phyloP scores from a whole-genome alignment of 352 stramenopile species.

The Phytophthora cajani region DNA sequence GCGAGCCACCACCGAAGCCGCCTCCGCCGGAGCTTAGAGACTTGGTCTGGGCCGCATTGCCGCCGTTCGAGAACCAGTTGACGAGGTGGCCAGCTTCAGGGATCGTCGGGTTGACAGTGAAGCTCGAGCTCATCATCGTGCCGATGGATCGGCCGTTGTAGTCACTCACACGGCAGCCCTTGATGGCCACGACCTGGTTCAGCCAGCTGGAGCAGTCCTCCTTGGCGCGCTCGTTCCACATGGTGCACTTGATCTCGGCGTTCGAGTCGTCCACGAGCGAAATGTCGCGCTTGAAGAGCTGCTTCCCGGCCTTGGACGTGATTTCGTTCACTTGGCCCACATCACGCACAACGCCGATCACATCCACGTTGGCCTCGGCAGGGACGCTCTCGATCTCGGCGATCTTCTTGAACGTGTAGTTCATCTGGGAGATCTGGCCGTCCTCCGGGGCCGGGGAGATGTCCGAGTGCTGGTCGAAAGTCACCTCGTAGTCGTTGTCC shows the following conservation, averaged over 20 bases:
- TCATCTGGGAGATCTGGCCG: constrained; percentile 88
- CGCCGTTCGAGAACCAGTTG: constrained; percentile 86
- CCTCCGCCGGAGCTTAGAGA: constrained; percentile 76
- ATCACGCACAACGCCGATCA: constrained; percentile 96
- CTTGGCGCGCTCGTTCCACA: constrained; percentile 95
- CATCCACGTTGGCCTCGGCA: constrained; percentile 91
- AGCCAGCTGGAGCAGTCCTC: constrained; percentile 85
- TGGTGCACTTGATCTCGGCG: constrained; percentile 95
- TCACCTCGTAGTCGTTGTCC: constrained; percentile 98
- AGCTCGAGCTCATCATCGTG: constrained; percentile 80
- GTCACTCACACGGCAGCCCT: constrained; percentile 94
- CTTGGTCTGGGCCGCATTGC: constrained; percentile 72
- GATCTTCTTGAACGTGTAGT: constrained; percentile 96
- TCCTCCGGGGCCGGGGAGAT: constrained; percentile 93
- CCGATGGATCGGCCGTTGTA: constrained; percentile 94
- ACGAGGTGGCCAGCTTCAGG: constrained; percentile 85
- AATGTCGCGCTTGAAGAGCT: constrained; percentile 97
- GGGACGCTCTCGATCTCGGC: constrained; percentile 90
- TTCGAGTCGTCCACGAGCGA: constrained; percentile 96
- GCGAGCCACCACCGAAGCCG: constrained; percentile 76
- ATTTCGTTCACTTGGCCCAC: constrained; percentile 93
- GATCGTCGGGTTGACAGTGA: constrained; percentile 88
- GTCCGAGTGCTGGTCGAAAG: constrained; percentile 96
- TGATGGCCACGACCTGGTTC: constrained; percentile 96
- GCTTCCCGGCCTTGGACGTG: constrained; percentile 94